Evolutionary conservation across 805 yeast genomes (phyloP).

Genomic region (Starmerella vitae): DNA sequence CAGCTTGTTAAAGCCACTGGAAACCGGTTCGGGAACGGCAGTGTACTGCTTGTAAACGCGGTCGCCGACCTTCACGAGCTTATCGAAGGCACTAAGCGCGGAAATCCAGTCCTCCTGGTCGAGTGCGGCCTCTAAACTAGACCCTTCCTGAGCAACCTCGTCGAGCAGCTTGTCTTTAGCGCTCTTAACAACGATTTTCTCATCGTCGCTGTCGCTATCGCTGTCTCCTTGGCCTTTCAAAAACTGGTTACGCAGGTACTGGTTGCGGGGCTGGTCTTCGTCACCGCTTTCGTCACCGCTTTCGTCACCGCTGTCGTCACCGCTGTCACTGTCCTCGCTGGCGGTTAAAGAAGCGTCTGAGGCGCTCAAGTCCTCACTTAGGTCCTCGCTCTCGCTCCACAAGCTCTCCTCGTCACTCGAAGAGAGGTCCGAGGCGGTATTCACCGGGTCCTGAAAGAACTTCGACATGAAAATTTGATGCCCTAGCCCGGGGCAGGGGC

Average conservation of each 20-base stretch:
- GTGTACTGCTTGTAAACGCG: constrained; percentile 66
- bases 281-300: constrained; percentile 38
- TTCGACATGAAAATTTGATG: no score
- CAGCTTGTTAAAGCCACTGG: constrained; percentile 54
- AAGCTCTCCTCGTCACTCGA: constrained; percentile 51
- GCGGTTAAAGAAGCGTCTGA: background rate
- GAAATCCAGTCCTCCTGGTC: constrained; percentile 67
- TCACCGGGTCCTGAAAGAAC: constrained; percentile 50
- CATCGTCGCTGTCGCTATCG: constrained; percentile 48
- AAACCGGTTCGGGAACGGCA: constrained; percentile 56
- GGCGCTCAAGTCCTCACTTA: constrained; percentile 5
- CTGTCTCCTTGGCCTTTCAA: constrained; percentile 28
- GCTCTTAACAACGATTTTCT: constrained; percentile 74
- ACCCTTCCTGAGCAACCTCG: constrained; percentile 59
- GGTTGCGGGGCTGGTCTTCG: constrained; percentile 28
- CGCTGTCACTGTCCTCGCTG: constrained; percentile 24
- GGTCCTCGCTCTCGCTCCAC: constrained; percentile 28
- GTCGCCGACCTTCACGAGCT: constrained; percentile 48
- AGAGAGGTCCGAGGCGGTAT: constrained; percentile 43
- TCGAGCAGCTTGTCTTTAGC: constrained; percentile 87
- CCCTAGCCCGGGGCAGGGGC: no score
- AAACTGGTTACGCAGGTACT: constrained; percentile 26
- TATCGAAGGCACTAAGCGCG: constrained; percentile 63
- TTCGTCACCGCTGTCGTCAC: constrained; percentile 26
- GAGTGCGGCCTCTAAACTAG: constrained; percentile 48